Evolutionary conservation across 225 moss, liverwort and hornwort species (phyloP).

Genomic region (Ulota crispa): DNA sequence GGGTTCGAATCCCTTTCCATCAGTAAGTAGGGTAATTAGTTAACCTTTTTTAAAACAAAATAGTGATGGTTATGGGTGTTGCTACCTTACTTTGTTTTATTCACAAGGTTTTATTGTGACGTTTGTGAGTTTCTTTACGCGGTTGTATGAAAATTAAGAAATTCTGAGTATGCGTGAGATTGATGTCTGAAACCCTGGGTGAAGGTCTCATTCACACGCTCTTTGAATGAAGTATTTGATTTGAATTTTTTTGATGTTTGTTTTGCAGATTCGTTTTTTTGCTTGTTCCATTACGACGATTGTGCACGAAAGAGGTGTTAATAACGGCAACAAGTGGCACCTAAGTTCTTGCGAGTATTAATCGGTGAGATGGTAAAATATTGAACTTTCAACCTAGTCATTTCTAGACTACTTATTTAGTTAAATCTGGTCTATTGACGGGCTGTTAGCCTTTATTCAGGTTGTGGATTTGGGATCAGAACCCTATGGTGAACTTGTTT

Average conservation of each 20-base stretch:
- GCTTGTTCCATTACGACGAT: not conserved
- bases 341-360: not conserved
- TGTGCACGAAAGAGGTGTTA: not conserved
- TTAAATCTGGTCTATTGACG: not conserved
- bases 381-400: not conserved
- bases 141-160: not conserved
- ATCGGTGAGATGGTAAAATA: not conserved
- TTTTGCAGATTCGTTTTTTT: not conserved
- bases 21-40: no score
- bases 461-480: not conserved
- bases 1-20: no score
- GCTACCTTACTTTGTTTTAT: not conserved
- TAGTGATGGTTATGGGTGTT: no score
- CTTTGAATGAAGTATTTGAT: not conserved
- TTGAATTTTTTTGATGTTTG: not conserved
- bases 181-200: not conserved
- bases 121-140: not conserved
- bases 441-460: not conserved
- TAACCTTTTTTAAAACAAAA: no score
- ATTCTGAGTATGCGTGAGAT: not conserved
- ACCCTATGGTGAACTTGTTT: not conserved
- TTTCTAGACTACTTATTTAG: not conserved
- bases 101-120: not conserved
- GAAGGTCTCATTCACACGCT: not conserved
- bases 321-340: not conserved